A percentile compares a stretch with the other conserved stretches of the same genome.
Evolutionary conservation across 345 rosid genomes (phyloP).

Genomic region (Eutrema heterophyllum): DNA sequence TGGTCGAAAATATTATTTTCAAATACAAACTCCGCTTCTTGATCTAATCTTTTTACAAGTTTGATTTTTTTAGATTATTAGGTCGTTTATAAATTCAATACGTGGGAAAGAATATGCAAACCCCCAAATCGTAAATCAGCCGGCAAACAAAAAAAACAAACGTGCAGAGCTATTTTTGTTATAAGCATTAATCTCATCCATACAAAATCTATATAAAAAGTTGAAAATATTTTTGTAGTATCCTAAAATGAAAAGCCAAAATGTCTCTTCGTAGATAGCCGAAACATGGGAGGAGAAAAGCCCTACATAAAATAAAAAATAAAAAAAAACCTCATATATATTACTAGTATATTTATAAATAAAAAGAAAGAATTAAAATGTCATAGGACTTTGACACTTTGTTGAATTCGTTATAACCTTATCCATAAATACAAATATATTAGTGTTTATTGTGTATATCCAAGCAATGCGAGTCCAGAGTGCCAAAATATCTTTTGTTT

Average conservation of each 20-base stretch:
- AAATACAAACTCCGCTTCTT: neutral
- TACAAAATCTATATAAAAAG: constrained; percentile 2
- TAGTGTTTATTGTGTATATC: neutral
- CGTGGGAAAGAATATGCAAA: constrained; percentile 10
- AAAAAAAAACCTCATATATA: neutral
- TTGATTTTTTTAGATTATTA: neutral
- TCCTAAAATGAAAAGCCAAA: constrained; percentile 29
- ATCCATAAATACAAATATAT: constrained; percentile 7
- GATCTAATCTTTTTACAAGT: neutral
- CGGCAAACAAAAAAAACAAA: neutral
- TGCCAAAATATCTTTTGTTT: neutral
- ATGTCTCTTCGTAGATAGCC: no score
- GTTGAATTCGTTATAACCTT: constrained; percentile 24
- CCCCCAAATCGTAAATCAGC: neutral
- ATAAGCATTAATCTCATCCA: neutral
- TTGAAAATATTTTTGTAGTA: neutral
- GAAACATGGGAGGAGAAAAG: constrained; percentile 25
- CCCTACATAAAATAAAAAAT: neutral
- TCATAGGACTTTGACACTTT: constrained; percentile 10
- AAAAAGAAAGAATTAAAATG: neutral
- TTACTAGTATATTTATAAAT: neutral
- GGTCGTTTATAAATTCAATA: neutral
- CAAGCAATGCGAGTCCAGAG: neutral
- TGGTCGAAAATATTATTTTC: no score
- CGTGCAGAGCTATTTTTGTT: constrained; percentile 16